Evolutionary conservation across 208 protist genomes (phyloP).

Genomic region (Crithidia expoeki): DNA sequence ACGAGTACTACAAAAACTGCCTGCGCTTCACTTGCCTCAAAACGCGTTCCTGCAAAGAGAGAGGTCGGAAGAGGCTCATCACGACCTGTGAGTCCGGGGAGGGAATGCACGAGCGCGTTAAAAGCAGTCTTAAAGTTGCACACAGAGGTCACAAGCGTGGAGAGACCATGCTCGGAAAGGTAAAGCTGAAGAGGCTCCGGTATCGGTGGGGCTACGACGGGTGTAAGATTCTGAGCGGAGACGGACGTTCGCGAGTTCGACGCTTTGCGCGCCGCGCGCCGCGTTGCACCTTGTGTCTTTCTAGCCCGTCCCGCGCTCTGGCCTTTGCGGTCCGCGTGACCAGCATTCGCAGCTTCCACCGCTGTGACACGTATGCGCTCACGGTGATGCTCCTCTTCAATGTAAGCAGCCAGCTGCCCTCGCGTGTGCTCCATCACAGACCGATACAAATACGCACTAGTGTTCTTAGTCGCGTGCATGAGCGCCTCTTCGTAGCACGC

Average conservation of each 20-base stretch:
- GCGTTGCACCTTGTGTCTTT: background rate
- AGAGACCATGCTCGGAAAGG: slow-evolving; percentile 29
- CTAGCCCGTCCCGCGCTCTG: slow-evolving; percentile 3
- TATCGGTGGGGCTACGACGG: slow-evolving; percentile 25
- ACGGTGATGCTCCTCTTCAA: slow-evolving; percentile 23
- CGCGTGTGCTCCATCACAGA: slow-evolving; percentile 21
- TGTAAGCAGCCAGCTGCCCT: slow-evolving; percentile 10
- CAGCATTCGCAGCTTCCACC: slow-evolving; percentile 12
- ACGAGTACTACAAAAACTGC: slow-evolving; percentile 48
- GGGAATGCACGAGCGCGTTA: slow-evolving; percentile 6
- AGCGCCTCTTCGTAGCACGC: slow-evolving; percentile 27
- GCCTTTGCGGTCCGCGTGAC: slow-evolving; percentile 16
- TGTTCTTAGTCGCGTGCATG: background rate
- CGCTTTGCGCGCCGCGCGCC: slow-evolving; percentile 14
- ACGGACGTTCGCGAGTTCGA: slow-evolving; percentile 16
- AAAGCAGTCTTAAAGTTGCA: slow-evolving; percentile 2
- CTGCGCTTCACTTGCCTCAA: slow-evolving; percentile 15
- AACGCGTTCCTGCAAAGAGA: slow-evolving; percentile 31
- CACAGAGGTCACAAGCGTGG: slow-evolving; percentile 17
- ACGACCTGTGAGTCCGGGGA: background rate
- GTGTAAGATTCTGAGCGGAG: background rate
- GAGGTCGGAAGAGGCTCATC: slow-evolving; percentile 13
- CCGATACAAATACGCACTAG: background rate
- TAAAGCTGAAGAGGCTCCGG: slow-evolving; percentile 29
- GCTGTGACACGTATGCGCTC: slow-evolving; percentile 5